Evolutionary conservation across 1,284 basidiomycete genomes (phyloP).

Genomic region (Cutaneotrichosporon dermatis): DNA sequence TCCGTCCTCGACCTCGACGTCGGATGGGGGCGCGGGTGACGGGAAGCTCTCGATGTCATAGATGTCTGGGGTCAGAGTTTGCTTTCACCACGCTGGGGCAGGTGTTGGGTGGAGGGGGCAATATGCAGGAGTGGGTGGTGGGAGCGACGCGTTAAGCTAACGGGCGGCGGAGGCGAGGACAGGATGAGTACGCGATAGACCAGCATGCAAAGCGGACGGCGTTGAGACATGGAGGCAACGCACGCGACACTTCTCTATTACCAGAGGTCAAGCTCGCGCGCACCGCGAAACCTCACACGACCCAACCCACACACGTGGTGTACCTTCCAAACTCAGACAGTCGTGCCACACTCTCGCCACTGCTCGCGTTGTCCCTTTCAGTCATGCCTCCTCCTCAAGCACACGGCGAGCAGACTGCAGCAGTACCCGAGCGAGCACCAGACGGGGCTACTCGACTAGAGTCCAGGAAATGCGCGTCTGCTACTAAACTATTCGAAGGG

Average conservation of each 20-base stretch:
- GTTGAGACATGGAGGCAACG: too few species aligned
- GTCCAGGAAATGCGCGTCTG: neutral
- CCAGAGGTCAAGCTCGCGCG: too few species aligned
- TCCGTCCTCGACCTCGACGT: constrained; percentile 8
- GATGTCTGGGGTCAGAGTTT: constrained; percentile 24
- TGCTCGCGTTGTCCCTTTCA: too few species aligned
- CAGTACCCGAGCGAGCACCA: neutral
- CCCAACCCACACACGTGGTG: too few species aligned
- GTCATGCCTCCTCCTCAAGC: neutral
- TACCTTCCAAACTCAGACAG: too few species aligned
- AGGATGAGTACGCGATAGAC: too few species aligned
- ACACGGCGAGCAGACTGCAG: neutral
- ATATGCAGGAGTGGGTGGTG: neutral
- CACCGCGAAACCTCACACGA: too few species aligned
- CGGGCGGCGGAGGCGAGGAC: too few species aligned
- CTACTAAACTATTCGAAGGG: neutral
- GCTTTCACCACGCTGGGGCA: neutral
- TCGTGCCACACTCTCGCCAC: too few species aligned
- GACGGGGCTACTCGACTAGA: neutral
- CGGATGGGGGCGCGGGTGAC: constrained; percentile 33
- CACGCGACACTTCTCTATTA: too few species aligned
- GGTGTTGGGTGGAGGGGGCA: neutral
- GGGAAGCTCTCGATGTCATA: constrained; percentile 32
- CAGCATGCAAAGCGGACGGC: too few species aligned
- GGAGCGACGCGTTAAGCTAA: too few species aligned